Base-by-base conservation (phyloP, 2,329 filamentous ascomycete species). In the Calonectria pauciramosa region DNA sequence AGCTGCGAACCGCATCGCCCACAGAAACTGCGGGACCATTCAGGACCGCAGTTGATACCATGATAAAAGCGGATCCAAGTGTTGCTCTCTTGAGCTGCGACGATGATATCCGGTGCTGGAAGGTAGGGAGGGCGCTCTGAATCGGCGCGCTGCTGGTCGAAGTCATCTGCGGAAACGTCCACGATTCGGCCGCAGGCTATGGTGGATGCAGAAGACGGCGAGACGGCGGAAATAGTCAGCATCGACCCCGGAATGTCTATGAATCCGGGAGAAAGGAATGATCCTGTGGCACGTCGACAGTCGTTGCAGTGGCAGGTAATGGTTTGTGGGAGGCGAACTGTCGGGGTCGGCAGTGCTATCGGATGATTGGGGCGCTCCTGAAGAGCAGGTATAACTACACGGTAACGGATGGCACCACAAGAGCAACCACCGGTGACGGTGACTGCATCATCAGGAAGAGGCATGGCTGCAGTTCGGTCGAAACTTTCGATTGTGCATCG, bases 31-130 rank as follows among this genome's bases (percentile, higher is more conserved):
- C 81, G 80, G 0, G 81, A 81, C 47, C 51, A 54, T 0, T 65
- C 68, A 5, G 60, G 41, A 26, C 73, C 68, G 47, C 78, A 78
- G n/a, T 71, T 65, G 2, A n/a, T 41, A 41, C 75, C 75, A 60
- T 82, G 81, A 56, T 76, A 82, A 76, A 80, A 82, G n/a, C 80
- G 75, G 16, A 82, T 51, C 77, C 78, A 81, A 9, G 76, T 77
- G 49, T 70, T 66, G 47, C 59, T 73, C 51, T 76, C 69, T 1
- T 65, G 64, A 44, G 32, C 59, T 11, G 78, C 75, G 6, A 72
- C 71, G 8, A 81, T 54, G 26, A 79, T 69, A 13, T 82, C 78
- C 13, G 67, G 38, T 63, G 77, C 78, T 20, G 79, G 77, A 5
- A 74, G 30, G 32, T 77, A 81, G 3, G 78, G 70, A 2, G 79